Evolutionary conservation across 768 basidiomycete species (phyloP).

Genomic region (Mycena vulgaris): DNA sequence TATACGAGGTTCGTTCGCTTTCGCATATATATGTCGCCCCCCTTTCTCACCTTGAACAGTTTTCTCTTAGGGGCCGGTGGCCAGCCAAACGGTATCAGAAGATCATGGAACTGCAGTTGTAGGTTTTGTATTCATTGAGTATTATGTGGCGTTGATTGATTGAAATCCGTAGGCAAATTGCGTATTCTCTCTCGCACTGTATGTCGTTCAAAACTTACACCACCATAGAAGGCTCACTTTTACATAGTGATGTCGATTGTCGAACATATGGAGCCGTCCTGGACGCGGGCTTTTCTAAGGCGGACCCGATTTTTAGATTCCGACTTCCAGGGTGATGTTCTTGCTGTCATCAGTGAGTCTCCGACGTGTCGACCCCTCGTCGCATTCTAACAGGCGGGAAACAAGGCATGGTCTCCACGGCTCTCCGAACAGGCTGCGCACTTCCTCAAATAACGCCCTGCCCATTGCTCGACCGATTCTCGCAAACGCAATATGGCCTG

Average conservation of each 20-base stretch:
- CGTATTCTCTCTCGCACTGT: conserved; percentile 76
- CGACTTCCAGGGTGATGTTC: conserved; percentile 87
- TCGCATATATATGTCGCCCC: not conserved
- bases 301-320: conserved; percentile 84
- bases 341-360: conserved; percentile 82
- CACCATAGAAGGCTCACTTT: not conserved
- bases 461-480: conserved; percentile 69
- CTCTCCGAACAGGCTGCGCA: conserved; percentile 80
- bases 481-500: conserved; percentile 62
- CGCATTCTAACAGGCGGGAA: not conserved
- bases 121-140: conserved; percentile 38
- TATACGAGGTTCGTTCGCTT: conserved; percentile 75
- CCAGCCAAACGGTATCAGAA: conserved; percentile 84
- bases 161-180: conserved; percentile 66
- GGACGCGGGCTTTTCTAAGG: conserved; percentile 83
- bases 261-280: conserved; percentile 80
- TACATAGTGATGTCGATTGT: conserved; percentile 73
- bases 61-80: conserved; percentile 85
- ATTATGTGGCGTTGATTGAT: not conserved
- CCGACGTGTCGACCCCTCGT: conserved; percentile 3
- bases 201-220: not conserved
- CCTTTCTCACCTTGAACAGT: conserved; percentile 56
- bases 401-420: conserved; percentile 82
- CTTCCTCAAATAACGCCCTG: conserved; percentile 92
- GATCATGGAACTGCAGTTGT: conserved; percentile 80